Percentiles rank a stretch among this genome's conserved stretches.
Conservation (phyloP, 116 monocot genomes). For the Posidonia oceanica region DNA sequence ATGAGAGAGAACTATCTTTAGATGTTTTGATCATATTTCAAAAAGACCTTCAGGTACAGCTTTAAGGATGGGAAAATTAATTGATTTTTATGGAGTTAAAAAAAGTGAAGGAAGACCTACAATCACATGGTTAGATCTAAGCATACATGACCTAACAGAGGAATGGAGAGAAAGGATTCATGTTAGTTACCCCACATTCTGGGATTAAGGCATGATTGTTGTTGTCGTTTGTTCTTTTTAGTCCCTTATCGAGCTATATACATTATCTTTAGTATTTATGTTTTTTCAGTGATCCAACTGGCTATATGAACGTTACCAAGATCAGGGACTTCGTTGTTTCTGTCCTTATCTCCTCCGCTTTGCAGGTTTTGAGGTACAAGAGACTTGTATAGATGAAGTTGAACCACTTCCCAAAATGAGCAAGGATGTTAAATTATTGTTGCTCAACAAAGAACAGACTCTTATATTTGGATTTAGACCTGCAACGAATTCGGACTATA, state of each 20-base stretch:
- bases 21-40: too few species aligned
- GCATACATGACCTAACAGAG: too few species aligned
- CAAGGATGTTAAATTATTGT: slow-evolving; percentile 19
- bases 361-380: slow-evolving; percentile 57
- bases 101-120: too few species aligned
- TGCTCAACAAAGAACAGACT: slow-evolving; percentile 27
- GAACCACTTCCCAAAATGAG: slow-evolving; percentile 34
- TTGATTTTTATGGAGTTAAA: too few species aligned
- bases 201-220: too few species aligned
- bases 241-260: not conserved
- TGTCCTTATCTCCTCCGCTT: not conserved
- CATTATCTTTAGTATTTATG: not conserved
- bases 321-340: not conserved
- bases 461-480: slow-evolving; percentile 57
- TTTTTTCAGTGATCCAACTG: not conserved
- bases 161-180: too few species aligned
- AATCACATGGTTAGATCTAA: too few species aligned
- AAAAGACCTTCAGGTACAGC: too few species aligned
- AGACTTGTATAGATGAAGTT: slow-evolving; percentile 58
- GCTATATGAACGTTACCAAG: too few species aligned
- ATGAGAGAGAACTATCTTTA: too few species aligned
- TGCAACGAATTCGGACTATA: slow-evolving; percentile 64
- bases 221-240: not conserved
- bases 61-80: too few species aligned
- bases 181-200: too few species aligned